Base-by-base conservation (phyloP, 1,139 yeast species). In the Debaryomyces udenii region DNA sequence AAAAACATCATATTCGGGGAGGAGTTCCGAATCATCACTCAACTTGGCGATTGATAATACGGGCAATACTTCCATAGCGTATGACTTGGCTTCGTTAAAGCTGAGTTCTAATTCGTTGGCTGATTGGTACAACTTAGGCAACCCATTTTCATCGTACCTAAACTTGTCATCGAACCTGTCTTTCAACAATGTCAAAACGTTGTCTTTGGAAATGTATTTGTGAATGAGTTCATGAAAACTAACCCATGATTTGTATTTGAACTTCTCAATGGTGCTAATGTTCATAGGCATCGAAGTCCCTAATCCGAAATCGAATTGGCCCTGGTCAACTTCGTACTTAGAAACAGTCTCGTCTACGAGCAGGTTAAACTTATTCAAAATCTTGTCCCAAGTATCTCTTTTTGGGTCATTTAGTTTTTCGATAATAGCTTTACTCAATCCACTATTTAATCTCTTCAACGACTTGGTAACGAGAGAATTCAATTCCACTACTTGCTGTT, bases 71-170 rank as follows among this genome's bases (percentile, higher is more conserved):
- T 65, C 62, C 42, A 83, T 58, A 0, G 96, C 81, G 37, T 66
- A 59, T 2, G 73, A 72, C 46, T 80, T 82, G 2, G 96, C 82
- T 14, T 66, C 61, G 43, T 72, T 70, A 54, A 82, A 91, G 20
- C 77, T 76, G 3, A 66, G 62, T 46, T 90, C 96, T 42, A 93
- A 78, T 53, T 91, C 96, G 32, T 71, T 73, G 30, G 83, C 78
- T 43, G 81, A 82, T 49, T 81, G 83, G 85, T 96, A 93, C 36
- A 91, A 74, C 39, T 81, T 76, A 5, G 99, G 99, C 30, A 89
- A 66, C 4, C 94, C 96, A 48, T 83, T 77, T 35, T 77, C 81
- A 61, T 90, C 96, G 59, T 86, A 93, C 51, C 94, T 75, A 67
- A 93, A 93, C 41, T 68, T 70, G 45, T 83, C 88, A 54, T 91